These are phyloP conservation scores for Colletotrichum sp. DNA, from an alignment of 2,329 filamentous ascomycete species.

Conservation along the genomic window DNA sequence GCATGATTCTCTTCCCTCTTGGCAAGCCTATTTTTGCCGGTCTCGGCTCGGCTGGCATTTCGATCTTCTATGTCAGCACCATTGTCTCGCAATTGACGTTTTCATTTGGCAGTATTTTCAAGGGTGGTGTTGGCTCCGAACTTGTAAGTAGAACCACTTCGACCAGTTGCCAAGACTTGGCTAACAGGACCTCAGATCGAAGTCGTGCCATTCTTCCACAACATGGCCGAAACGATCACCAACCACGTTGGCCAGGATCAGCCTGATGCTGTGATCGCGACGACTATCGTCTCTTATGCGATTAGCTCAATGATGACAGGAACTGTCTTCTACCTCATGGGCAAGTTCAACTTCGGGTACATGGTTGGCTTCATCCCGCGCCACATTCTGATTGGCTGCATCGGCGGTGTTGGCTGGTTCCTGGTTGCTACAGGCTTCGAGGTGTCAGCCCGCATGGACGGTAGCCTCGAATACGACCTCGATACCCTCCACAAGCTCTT, in stretches of 20 bases:
- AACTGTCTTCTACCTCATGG: constrained; percentile 89
- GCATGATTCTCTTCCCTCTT: constrained; percentile 94
- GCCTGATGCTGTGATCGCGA: constrained; percentile 86
- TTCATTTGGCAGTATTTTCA: constrained; percentile 86
- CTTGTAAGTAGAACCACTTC: constrained; percentile 60
- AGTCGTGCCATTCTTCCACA: constrained; percentile 98
- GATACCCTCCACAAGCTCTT: constrained; percentile 78
- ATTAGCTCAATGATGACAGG: constrained; percentile 92
- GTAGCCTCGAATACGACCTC: constrained; percentile 81
- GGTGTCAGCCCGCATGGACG: constrained; percentile 87
- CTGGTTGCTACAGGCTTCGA: constrained; percentile 90
- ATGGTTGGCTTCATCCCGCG: constrained; percentile 96
- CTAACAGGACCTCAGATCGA: constrained; percentile 68
- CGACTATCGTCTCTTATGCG: constrained; percentile 90
- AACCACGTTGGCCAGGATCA: constrained; percentile 78
- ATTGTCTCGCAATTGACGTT: constrained; percentile 93
- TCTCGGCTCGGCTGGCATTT: constrained; percentile 91
- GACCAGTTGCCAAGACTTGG: not conserved
- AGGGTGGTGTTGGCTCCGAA: constrained; percentile 90
- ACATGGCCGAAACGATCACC: constrained; percentile 93
- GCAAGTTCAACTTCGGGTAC: constrained; percentile 84
- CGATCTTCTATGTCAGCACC: constrained; percentile 98
- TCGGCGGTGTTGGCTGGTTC: constrained; percentile 96
- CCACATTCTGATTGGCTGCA: constrained; percentile 95
- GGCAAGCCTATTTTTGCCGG: constrained; percentile 84